Percentiles rank a stretch among this genome's conserved stretches.
Evolutionary conservation across 2,329 filamentous ascomycete genomes (phyloP).

Genomic region (Onygenales sp.): DNA sequence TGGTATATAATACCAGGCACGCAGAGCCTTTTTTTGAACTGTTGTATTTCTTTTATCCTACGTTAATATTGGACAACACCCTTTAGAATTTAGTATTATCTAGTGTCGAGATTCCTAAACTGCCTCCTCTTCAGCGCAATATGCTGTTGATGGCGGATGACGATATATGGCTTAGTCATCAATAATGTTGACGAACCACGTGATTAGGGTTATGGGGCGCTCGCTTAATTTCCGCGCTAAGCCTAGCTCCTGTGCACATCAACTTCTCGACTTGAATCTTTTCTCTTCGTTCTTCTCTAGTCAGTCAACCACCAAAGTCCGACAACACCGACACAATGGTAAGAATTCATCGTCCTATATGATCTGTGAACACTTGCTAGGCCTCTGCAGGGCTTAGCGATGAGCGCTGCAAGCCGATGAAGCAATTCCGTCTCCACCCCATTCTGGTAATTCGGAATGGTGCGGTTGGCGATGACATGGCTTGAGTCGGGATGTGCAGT

Average conservation of each 20-base stretch:
- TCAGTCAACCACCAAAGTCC: slow-evolving; percentile 40
- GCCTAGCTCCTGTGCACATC: not conserved
- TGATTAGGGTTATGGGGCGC: not conserved
- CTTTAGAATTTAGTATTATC: no score
- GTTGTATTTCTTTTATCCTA: no score
- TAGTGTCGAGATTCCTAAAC: no score
- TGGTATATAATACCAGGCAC: no score
- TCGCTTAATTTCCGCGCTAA: slow-evolving; percentile 4
- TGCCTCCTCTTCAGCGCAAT: no score
- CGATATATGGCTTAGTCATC: not conserved
- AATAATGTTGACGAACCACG: not conserved
- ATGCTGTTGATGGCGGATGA: no score
- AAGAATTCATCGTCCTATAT: slow-evolving; percentile 45
- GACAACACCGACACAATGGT: slow-evolving; percentile 51
- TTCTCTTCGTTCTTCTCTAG: slow-evolving; percentile 18
- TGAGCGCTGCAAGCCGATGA: slow-evolving; percentile 1
- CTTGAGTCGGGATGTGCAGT: slow-evolving; percentile 39
- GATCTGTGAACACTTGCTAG: slow-evolving; percentile 26
- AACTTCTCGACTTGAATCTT: not conserved
- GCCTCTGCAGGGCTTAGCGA: slow-evolving; percentile 29
- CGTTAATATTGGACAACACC: no score
- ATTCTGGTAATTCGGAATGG: slow-evolving; percentile 20
- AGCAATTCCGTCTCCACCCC: slow-evolving; percentile 24
- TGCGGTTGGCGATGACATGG: slow-evolving; percentile 36
- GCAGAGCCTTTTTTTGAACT: no score